Base-by-base conservation (phyloP, 139 green algal genomes). In the Micractinium sp. region DNA sequence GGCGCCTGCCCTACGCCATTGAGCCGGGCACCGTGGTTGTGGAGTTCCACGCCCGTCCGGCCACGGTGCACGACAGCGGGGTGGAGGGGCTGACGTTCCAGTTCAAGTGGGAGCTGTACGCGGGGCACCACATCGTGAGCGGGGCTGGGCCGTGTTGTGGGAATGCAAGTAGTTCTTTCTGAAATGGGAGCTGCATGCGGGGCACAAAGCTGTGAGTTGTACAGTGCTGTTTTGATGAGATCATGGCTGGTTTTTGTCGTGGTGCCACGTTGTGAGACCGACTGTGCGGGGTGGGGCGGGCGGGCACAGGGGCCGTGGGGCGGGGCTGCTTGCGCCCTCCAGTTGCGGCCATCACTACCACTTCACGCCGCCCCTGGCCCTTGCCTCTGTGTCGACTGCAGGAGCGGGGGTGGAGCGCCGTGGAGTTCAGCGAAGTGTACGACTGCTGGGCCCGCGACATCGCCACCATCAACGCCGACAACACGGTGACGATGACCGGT, bases 371-470 rank as follows among this genome's bases (percentile, higher is more conserved):
- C 35, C 35, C 33, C 33, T 80, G 27, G 63, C 63, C 63, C 63
- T 2, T 25, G 20, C 63, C 63, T 23, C 20, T 23, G 38, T 36
- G 20, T 13, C 22, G 1, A 1, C 77, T 60, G 61, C 82, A 87
- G 82, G 82, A 87, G 61, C 23, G 25, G 9, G 82, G 82, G 4
- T 87, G 35, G 35, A 77, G 61, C 61, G 82, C 35, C 9, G 23
- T 87, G 35, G 82, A 87, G 82, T 27, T 87, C 3, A 36, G 16
- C 36, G 35, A 60, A 25, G 60, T 71, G 60, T 35, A 38, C 36
- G 63, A 87, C 82, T 87, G 82, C 82, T 87, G 60, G 60, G 61
- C 73, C 16, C 66, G 66, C 33, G 35, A 87, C 36, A 60, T 87
- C 13, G 60, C 13, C 20, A 76, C 38, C 22, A 77, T 87, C 35